phyloP scores from a whole-genome alignment of 495 filamentous ascomycete species.

The Xanthoparmelia taractica region DNA sequence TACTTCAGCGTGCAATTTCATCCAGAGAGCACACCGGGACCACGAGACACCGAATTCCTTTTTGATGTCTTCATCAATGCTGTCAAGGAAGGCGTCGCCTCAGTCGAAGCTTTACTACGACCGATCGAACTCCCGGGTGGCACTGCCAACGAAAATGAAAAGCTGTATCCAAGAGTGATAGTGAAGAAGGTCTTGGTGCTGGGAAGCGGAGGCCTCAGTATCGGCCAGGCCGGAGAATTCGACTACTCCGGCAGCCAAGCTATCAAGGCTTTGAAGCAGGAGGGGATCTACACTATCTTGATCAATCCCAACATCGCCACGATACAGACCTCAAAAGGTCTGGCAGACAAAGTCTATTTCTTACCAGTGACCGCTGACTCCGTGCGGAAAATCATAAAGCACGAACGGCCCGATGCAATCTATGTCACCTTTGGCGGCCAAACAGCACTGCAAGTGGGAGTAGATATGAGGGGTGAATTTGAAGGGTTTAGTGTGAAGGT shows the following conservation, averaged over 20 bases:
- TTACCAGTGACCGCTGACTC: conserved; percentile 94
- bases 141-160: conserved; percentile 64
- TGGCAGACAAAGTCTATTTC: conserved; percentile 98
- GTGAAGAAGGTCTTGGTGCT: conserved; percentile 98
- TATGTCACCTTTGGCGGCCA: conserved; percentile 97
- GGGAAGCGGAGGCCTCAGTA: conserved; percentile 90
- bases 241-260: conserved; percentile 94
- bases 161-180: conserved; percentile 62
- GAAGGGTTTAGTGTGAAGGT: conserved; percentile 84
- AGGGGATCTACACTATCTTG: conserved; percentile 87
- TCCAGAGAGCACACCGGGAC: conserved; percentile 91
- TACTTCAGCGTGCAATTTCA: conserved; percentile 99
- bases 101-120: conserved; percentile 52
- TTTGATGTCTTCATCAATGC: conserved; percentile 94
- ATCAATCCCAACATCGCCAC: conserved; percentile 99
- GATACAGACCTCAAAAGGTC: conserved; percentile 91
- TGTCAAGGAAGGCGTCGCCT: conserved; percentile 57
- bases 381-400: conserved; percentile 92
- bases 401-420: conserved; percentile 91
- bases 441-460: conserved; percentile 89
- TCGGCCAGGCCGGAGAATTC: conserved; percentile 97
- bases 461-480: conserved; percentile 94
- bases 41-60: conserved; percentile 91
- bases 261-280: conserved; percentile 94
- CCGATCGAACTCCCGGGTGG: conserved; percentile 84